These are phyloP conservation scores for Datura wrightii DNA, from an alignment of 257 asterid genomes.

Conservation along the genomic window DNA sequence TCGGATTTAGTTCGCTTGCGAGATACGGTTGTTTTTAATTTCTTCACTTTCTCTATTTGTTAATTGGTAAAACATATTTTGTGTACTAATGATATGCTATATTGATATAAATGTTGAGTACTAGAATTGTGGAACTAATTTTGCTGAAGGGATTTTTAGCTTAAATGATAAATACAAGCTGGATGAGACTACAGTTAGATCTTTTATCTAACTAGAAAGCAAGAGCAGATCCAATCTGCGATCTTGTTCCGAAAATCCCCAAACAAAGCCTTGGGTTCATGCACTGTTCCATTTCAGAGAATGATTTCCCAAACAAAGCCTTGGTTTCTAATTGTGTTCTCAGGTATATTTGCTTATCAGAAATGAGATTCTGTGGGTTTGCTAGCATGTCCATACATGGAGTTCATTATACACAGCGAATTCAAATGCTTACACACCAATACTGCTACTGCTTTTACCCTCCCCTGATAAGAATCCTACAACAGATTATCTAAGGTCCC, in stretches of 20 bases:
- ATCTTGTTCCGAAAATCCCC: constrained; percentile 18
- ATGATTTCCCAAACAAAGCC: neutral
- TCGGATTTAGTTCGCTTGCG: neutral
- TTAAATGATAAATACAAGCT: neutral
- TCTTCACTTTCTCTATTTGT: neutral
- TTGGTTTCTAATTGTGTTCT: neutral
- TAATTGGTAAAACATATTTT: neutral
- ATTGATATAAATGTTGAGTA: neutral
- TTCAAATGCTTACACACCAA: neutral
- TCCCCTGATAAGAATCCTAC: neutral
- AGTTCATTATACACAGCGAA: constrained; percentile 12
- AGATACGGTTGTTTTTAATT: neutral
- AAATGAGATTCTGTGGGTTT: neutral
- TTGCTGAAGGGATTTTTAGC: neutral
- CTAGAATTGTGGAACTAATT: neutral
- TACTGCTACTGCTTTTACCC: neutral
- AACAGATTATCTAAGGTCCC: neutral
- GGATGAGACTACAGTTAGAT: constrained; percentile 3
- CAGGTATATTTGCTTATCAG: neutral
- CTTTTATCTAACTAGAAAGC: neutral
- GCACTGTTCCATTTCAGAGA: constrained; percentile 24
- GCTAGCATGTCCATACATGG: neutral
- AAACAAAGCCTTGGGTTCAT: constrained; percentile 9
- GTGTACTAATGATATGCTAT: neutral
- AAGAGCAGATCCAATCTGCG: neutral